Conservation (phyloP, 176 grass and related monocot species). For the Aegilops longissima region DNA sequence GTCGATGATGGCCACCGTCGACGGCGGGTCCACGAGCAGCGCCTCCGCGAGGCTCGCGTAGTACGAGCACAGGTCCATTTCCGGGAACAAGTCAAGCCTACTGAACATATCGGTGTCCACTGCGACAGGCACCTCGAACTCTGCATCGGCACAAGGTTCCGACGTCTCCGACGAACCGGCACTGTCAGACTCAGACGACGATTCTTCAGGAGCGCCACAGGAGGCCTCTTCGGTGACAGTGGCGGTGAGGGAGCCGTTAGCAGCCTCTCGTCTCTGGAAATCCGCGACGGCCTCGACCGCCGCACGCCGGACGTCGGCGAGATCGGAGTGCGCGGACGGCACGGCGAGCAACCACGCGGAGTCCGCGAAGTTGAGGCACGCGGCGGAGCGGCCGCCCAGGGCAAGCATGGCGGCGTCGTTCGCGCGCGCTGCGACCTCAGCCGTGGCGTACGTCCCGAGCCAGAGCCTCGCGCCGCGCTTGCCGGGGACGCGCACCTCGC, state of each 20-base stretch:
- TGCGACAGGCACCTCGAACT: not conserved
- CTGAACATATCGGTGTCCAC: not conserved
- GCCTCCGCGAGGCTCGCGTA: constrained; percentile 53
- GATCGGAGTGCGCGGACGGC: constrained; percentile 15
- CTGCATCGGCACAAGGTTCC: not conserved
- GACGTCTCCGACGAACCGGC: not conserved
- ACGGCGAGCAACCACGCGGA: constrained; percentile 49
- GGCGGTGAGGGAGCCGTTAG: not conserved
- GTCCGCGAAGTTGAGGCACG: constrained; percentile 60
- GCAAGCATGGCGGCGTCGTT: constrained; percentile 59
- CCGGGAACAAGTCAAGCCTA: constrained; percentile 22
- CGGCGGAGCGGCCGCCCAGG: constrained; percentile 19
- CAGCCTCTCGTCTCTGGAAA: constrained; percentile 14
- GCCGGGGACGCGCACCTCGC: constrained; percentile 68
- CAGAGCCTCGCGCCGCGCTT: constrained; percentile 54
- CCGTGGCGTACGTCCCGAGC: constrained; percentile 68
- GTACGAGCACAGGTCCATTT: constrained; percentile 38
- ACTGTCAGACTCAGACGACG: not conserved
- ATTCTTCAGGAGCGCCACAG: not conserved
- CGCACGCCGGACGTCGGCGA: constrained; percentile 29
- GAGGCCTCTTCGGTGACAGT: not conserved
- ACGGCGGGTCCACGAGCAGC: constrained; percentile 48
- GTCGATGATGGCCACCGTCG: not conserved
- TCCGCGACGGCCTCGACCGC: constrained; percentile 37
- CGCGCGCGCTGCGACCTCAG: constrained; percentile 57